A percentile compares a stretch with the other conserved stretches of the same genome.
Evolutionary conservation across 2,329 filamentous ascomycete species (phyloP).

Genomic region (Colletotrichum sp.): DNA sequence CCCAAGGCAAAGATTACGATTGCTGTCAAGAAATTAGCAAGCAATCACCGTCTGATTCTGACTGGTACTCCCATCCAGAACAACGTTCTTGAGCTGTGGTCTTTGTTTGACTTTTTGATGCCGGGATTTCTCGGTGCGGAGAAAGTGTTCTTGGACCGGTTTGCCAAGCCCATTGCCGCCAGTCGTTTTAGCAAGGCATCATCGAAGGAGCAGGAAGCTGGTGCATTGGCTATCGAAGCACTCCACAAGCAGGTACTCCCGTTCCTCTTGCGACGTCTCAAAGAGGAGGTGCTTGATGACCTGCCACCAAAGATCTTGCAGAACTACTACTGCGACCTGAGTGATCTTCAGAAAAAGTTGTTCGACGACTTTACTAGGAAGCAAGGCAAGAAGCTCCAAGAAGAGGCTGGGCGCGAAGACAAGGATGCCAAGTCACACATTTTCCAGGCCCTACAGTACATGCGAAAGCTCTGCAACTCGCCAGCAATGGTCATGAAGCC

Average conservation of each 20-base stretch:
- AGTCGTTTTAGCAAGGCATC: conserved; percentile 97
- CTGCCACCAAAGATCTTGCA: conserved; percentile 97
- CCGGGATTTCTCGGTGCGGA: conserved; percentile 94
- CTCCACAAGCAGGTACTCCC: conserved; percentile 97
- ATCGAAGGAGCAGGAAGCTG: conserved; percentile 97
- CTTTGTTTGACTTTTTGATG: conserved; percentile 98
- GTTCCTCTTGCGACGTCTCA: conserved; percentile 92
- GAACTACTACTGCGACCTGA: conserved; percentile 99
- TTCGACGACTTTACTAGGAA: conserved; percentile 97
- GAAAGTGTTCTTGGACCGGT: conserved; percentile 95
- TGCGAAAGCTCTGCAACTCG: conserved; percentile 99
- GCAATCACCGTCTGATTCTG: conserved; percentile 94
- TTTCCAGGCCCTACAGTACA: conserved; percentile 98
- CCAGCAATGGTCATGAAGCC: conserved; percentile 96
- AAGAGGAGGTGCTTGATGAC: conserved; percentile 96
- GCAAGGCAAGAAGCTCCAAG: conserved; percentile 85
- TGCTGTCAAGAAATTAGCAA: conserved; percentile 86
- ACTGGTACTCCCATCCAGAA: conserved; percentile 98
- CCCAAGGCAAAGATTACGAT: conserved; percentile 94
- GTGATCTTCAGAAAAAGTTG: conserved; percentile 90
- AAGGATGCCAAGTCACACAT: conserved; percentile 98
- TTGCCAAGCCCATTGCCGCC: conserved; percentile 92
- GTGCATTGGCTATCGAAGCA: conserved; percentile 95
- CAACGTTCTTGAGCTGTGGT: conserved; percentile 97
- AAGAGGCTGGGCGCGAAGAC: conserved; percentile 83